These are phyloP conservation scores for Penicillium sp. DNA, from an alignment of 2,329 filamentous ascomycete species.

Conservation along the genomic window DNA sequence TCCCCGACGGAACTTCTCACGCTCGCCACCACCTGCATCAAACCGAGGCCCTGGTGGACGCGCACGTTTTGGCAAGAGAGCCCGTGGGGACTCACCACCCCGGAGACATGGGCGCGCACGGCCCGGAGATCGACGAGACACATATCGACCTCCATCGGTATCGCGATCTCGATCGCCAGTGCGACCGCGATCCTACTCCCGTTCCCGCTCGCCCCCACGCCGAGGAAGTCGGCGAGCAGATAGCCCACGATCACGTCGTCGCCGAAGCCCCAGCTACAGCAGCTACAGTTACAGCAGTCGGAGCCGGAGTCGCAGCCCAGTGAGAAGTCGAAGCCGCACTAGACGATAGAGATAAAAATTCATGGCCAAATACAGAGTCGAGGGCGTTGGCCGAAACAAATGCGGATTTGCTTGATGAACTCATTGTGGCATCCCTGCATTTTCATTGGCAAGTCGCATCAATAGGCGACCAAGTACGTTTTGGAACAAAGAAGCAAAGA, in stretches of 20 bases:
- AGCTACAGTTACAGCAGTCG: constrained; percentile 57
- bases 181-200: constrained; percentile 35
- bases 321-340: constrained; percentile 42
- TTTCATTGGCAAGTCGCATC: too few species aligned
- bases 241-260: constrained; percentile 38
- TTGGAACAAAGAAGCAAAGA: too few species aligned
- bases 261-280: constrained; percentile 58
- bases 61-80: constrained; percentile 27
- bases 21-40: constrained; percentile 66
- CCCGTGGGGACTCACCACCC: constrained; percentile 27
- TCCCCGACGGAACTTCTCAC: constrained; percentile 74
- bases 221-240: constrained; percentile 29
- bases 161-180: constrained; percentile 44
- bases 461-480: too few species aligned
- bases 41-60: constrained; percentile 56
- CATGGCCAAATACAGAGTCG: neutral
- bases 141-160: constrained; percentile 57
- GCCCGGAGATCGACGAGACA: constrained; percentile 44
- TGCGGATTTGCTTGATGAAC: too few species aligned
- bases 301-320: constrained; percentile 42
- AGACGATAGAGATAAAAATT: constrained; percentile 9
- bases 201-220: constrained; percentile 39
- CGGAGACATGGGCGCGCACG: constrained; percentile 36
- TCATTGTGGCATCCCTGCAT: too few species aligned
- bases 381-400: too few species aligned